phyloP scores from a whole-genome alignment of 1,284 basidiomycete species.

The Omphalotus olearius region DNA sequence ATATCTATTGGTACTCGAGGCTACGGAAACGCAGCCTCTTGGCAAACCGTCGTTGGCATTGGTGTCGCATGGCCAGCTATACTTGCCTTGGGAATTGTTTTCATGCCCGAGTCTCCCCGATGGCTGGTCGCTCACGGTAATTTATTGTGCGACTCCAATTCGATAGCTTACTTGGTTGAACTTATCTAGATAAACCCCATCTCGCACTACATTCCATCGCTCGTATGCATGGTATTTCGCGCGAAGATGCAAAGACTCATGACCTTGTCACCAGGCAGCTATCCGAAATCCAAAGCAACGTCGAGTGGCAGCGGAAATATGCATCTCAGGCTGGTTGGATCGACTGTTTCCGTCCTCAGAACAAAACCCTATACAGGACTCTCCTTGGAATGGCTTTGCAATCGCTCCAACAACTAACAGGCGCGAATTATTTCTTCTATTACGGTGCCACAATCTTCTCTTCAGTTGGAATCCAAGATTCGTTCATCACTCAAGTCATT shows the following conservation, averaged over 20 bases:
- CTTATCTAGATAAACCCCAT: slow-evolving; percentile 42
- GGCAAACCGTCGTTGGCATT: slow-evolving; percentile 68
- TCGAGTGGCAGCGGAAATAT: slow-evolving; percentile 27
- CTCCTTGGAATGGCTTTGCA: slow-evolving; percentile 57
- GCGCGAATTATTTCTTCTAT: slow-evolving; percentile 70
- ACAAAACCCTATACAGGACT: slow-evolving; percentile 15
- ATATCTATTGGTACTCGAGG: slow-evolving; percentile 56
- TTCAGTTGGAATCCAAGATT: slow-evolving; percentile 63
- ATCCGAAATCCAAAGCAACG: slow-evolving; percentile 45
- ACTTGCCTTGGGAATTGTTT: slow-evolving; percentile 63
- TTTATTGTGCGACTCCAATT: slow-evolving; percentile 10
- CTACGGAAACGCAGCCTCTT: slow-evolving; percentile 46
- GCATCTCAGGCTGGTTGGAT: slow-evolving; percentile 5
- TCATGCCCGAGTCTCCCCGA: slow-evolving; percentile 76
- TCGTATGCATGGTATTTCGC: slow-evolving; percentile 49
- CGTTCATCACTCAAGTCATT: slow-evolving; percentile 71
- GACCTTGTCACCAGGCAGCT: slow-evolving; percentile 44
- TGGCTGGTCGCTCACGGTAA: slow-evolving; percentile 55
- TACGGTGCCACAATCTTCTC: slow-evolving; percentile 70
- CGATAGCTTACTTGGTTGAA: neutral
- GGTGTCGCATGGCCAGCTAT: slow-evolving; percentile 69
- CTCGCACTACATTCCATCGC: slow-evolving; percentile 37
- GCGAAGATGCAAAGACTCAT: slow-evolving; percentile 34
- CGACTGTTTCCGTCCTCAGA: slow-evolving; percentile 12
- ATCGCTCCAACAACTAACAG: slow-evolving; percentile 74